Base-by-base conservation (phyloP, 2,329 filamentous ascomycete species). In the Ceratocystis lukuohia region DNA sequence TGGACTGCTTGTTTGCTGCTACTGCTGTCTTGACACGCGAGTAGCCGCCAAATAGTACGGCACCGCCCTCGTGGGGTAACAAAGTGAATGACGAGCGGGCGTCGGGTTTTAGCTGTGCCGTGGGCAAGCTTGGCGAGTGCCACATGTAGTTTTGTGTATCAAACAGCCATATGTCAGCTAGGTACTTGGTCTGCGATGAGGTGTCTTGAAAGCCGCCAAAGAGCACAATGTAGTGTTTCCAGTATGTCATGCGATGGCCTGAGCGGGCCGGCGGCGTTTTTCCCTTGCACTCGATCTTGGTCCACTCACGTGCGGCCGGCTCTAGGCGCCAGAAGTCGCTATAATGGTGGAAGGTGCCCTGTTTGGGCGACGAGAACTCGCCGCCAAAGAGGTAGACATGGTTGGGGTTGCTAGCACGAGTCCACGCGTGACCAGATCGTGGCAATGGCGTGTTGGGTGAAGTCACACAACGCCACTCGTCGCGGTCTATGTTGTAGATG, bases 191-290 rank as follows among this genome's bases (percentile, higher is more conserved):
- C 74, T 92, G 88, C 74, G 95, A 91, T 8, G 90, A 93, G 0
- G 93, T 97, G 74, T 97, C 94, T 76, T 99, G 94, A 74, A 99
- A 99, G 0, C 94, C 94, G 67, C 94, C 94, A 73, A 96, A 97
- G 1, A 99, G 80, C 67, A 99, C 84, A 69, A 99, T 91, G 76
- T 96, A 97, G 74, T 96, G 91, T 78, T 97, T 97, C 82, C 85
- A 97, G 74, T 90, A 93, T 2, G 92, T 95, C 91, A 99, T 96
- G 70, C 93, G 85, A 75, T 96, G 92, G 2, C 94, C 94, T 74
- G 89, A 95, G 70, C 94, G 82, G 2, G 93, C 91, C 1, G 90
- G 88, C 48, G 93, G 93, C 45, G 82, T 82, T 75, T 89, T 89
- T 67, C 89, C 89, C 78, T 84, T 84, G 71, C 81, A 82, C 75